These are phyloP conservation scores for Camelina neglecta DNA, from an alignment of 345 rosid genomes.

Conservation along the genomic window DNA sequence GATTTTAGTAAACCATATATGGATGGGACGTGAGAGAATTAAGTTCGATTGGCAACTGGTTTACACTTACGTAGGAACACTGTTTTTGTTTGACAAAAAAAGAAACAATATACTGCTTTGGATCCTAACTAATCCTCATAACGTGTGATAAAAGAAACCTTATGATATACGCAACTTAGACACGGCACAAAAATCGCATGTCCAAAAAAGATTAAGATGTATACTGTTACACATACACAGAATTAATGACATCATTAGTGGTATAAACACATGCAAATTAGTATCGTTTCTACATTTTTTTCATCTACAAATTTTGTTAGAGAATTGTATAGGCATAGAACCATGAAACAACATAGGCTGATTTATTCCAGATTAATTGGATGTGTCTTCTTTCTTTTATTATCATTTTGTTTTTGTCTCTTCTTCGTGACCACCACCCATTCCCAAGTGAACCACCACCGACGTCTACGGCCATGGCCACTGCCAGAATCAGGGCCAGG, in stretches of 20 bases:
- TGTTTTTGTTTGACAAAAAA: not conserved
- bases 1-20: not conserved
- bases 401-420: constrained; percentile 1
- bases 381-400: not conserved
- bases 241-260: not conserved
- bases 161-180: constrained; percentile 8
- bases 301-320: no score
- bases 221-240: not conserved
- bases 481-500: not conserved
- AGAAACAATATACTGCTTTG: no score
- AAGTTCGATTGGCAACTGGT: constrained; percentile 11
- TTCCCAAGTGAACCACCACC: constrained; percentile 21
- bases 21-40: not conserved
- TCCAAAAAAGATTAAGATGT: not conserved
- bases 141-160: constrained; percentile 15
- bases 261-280: constrained; percentile 2
- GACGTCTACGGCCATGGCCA: not conserved
- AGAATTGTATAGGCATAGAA: not conserved
- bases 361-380: not conserved
- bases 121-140: not conserved
- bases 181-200: not conserved
- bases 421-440: not conserved
- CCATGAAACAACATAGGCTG: constrained; percentile 19
- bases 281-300: not conserved
- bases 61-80: constrained; percentile 15